Evolutionary conservation across 139 green algal species (phyloP), one percentile per base, ranked within the genome.

Genomic region (Limnomonas spitsbergensis): DNA sequence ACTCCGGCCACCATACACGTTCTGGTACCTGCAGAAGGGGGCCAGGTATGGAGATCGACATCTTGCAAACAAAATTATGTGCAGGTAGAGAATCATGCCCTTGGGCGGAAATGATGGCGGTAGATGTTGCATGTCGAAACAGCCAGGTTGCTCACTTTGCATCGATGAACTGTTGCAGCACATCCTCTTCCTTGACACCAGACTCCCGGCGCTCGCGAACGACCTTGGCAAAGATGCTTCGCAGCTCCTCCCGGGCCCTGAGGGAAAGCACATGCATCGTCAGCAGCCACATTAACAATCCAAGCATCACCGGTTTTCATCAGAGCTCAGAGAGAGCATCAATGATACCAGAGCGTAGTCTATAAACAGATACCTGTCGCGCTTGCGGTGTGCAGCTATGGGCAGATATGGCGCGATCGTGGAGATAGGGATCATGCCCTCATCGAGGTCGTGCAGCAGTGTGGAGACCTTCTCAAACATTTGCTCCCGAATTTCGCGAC

Each of bases 81-180:
- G n/a, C n/a, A n/a, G n/a, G n/a, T n/a, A n/a, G n/a, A n/a, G n/a
- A n/a, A n/a, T n/a, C n/a, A n/a, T n/a, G n/a, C n/a, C n/a, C n/a
- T n/a, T n/a, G n/a, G n/a, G n/a, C n/a, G n/a, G n/a, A n/a, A n/a
- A n/a, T n/a, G n/a, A n/a, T n/a, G n/a, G n/a, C n/a, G n/a, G n/a
- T n/a, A n/a, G n/a, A n/a, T n/a, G n/a, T n/a, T n/a, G n/a, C n/a
- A n/a, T n/a, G n/a, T n/a, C n/a, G n/a, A n/a, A n/a, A n/a, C n/a
- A n/a, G n/a, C n/a, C n/a, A n/a, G n/a, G 26, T 34, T 34, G 24
- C 82, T 20, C 78, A 86, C 84, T 36, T 82, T 39, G 89, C 87
- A 75, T 99, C 95, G 3, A 98, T 96, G 85, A 98, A 96, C 61
- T 93, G 88, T 86, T 99, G 92, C 78, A 99, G 88, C 73, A 98